Percentiles rank a stretch among this genome's conserved stretches.
Conservation (phyloP, 192 early-diverging fungal genomes). For the Nowakowskiella sp. region DNA sequence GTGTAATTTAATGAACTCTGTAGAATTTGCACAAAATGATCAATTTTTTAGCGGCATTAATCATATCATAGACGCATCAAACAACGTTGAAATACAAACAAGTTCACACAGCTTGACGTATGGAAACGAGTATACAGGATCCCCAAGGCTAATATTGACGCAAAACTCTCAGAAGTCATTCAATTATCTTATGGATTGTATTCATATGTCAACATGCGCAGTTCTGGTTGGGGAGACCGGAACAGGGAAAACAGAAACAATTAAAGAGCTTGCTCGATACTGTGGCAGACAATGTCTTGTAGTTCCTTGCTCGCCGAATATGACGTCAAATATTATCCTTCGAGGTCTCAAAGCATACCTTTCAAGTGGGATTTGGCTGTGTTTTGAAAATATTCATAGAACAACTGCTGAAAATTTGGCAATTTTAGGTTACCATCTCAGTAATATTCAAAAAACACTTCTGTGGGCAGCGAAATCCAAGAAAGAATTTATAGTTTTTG, state of each 20-base stretch:
- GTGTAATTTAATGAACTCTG: too few relatives aligned
- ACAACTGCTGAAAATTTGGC: background rate
- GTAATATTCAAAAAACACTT: background rate
- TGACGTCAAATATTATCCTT: background rate
- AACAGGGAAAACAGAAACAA: background rate
- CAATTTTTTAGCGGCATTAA: too few relatives aligned
- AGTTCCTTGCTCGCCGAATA: background rate
- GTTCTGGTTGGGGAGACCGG: background rate
- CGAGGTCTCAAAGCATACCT: constrained; percentile 5
- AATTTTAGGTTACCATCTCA: background rate
- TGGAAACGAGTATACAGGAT: constrained; percentile 18
- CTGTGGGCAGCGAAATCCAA: constrained; percentile 5
- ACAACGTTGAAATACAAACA: too few relatives aligned
- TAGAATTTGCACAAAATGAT: too few relatives aligned
- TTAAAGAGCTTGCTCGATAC: constrained; percentile 3
- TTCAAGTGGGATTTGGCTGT: constrained; percentile 11
- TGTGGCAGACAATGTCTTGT: constrained; percentile 6
- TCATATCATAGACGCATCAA: too few relatives aligned
- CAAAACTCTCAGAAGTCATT: background rate
- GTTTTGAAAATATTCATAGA: constrained; percentile 3
- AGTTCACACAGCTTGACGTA: constrained; percentile 6
- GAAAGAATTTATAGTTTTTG: background rate
- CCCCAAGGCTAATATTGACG: constrained; percentile 4
- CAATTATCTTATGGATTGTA: constrained; percentile 1
- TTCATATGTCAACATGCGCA: constrained; percentile 4